Evolutionary conservation across 1,284 basidiomycete species (phyloP).

Genomic region (Ustilago nuda): DNA sequence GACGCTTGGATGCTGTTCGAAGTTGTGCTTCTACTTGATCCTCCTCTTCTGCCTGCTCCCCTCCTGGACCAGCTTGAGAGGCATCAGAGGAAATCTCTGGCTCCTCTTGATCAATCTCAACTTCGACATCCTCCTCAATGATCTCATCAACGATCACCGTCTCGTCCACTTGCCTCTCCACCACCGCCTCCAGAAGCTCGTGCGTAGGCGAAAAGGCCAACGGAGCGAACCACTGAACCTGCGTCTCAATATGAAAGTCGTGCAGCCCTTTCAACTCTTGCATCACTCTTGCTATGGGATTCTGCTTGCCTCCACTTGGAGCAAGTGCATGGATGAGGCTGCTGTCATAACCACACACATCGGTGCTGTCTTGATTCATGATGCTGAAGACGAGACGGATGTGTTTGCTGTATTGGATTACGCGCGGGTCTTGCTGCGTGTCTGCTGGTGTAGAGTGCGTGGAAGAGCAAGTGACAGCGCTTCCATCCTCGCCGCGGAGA

Average conservation of each 20-base stretch:
- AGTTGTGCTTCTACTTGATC: slow-evolving; percentile 13
- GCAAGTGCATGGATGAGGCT: slow-evolving; percentile 28
- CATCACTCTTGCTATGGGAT: slow-evolving; percentile 33
- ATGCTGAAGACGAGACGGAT: slow-evolving; percentile 64
- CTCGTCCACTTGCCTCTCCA: slow-evolving; percentile 29
- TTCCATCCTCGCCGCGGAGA: slow-evolving; percentile 23
- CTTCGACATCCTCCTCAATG: slow-evolving; percentile 31
- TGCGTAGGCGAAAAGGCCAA: slow-evolving; percentile 81
- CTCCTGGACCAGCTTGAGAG: background rate
- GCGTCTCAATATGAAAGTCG: slow-evolving; percentile 92
- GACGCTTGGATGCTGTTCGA: background rate
- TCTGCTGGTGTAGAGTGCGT: slow-evolving; percentile 6
- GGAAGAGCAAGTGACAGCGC: background rate
- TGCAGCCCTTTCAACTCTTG: slow-evolving; percentile 73
- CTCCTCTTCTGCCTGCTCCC: slow-evolving; percentile 12
- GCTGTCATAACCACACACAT: slow-evolving; percentile 33
- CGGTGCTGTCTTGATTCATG: slow-evolving; percentile 61
- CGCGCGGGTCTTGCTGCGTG: slow-evolving; percentile 46
- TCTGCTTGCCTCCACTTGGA: background rate
- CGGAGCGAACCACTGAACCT: slow-evolving; percentile 91
- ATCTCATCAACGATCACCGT: slow-evolving; percentile 44
- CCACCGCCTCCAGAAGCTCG: slow-evolving; percentile 66
- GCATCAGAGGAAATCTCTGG: background rate
- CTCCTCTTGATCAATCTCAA: slow-evolving; percentile 10
- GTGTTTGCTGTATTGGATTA: slow-evolving; percentile 58